Evolutionary conservation across 495 filamentous ascomycete species (phyloP), one percentile per base, ranked within the genome.

Genomic region (Aspergillus nidulans): DNA sequence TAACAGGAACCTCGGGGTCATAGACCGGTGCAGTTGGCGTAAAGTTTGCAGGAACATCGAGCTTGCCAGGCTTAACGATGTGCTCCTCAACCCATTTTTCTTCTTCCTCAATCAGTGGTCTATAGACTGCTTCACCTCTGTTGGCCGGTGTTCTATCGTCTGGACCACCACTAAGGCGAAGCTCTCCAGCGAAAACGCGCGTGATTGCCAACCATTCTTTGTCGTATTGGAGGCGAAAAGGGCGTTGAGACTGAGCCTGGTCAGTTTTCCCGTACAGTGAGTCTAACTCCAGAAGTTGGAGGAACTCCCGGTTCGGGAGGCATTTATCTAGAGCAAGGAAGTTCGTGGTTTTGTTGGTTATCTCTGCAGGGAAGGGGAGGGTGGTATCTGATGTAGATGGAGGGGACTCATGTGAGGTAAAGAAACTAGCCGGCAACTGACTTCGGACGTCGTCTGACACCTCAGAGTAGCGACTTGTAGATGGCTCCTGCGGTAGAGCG

Each of bases 141-240:
- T 90, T 70, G 0, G 66, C 60, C 0, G 87, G 73, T 0, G 72
- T 57, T 8, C 59, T 61, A 1, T 78, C 76, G 10, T 54, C 63
- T 3, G 71, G 74, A 58, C 88, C 73, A 20, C 86, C 73, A 24
- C 86, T 86, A 30, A 91, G 70, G 5, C 67, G 62, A 3, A 90
- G 72, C 30, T 81, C 73, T 0, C 75, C 55, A 23, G 86, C 83
- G 62, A 96, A 92, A 1, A 85, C 85, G 13, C 92, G 90, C 1
- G 85, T 89, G 58, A 98, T 96, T 7, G 94, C 86, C 3, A 97
- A 83, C 92, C 92, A 98, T 73, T 98, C 94, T 25, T 85, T 83
- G 67, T 98, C 94, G 67, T 97, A 97, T 28, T 83, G 69, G 4
- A 97, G 81, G 6, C 67, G 65, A 43, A 72, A 63, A 1, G 71